These are phyloP conservation scores for Scenedesmus sp. DNA, from an alignment of 163 green algal genomes.

Conservation along the genomic window DNA sequence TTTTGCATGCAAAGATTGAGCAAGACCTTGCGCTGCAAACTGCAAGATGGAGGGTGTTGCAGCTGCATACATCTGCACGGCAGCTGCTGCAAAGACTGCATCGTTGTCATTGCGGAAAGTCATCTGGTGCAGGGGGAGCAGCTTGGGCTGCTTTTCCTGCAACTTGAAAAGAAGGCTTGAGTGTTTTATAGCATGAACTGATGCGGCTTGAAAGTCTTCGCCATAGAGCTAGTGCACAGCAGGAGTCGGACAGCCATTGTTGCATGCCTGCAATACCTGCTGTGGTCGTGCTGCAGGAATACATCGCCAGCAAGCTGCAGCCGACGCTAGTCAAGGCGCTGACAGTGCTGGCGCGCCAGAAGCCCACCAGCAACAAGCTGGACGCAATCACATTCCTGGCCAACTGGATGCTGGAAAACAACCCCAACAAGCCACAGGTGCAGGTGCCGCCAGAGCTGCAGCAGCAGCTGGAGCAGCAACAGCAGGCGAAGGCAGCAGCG, in stretches of 20 bases:
- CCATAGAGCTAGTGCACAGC: no score
- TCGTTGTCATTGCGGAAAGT: no score
- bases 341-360: conserved; percentile 80
- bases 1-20: background rate
- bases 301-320: conserved; percentile 67
- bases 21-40: background rate
- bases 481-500: background rate
- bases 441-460: conserved; percentile 36
- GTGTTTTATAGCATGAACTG: no score
- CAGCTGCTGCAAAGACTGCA: no score
- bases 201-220: no score
- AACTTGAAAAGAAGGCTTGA: no score
- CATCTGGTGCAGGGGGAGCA: no score
- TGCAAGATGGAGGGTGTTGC: background rate
- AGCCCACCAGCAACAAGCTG: conserved; percentile 74
- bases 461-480: conserved; percentile 6
- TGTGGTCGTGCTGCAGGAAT: conserved; percentile 43
- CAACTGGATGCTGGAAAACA: conserved; percentile 85
- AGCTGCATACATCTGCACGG: background rate
- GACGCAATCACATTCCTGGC: conserved; percentile 77
- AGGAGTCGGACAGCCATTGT: no score
- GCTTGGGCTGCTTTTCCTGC: no score
- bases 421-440: conserved; percentile 82
- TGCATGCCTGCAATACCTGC: background rate
- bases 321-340: conserved; percentile 78